A percentile compares a stretch with the other conserved stretches of the same genome.
Conservation (phyloP, 169 alveolate species). For the Ichthyophthirius multifiliis region DNA sequence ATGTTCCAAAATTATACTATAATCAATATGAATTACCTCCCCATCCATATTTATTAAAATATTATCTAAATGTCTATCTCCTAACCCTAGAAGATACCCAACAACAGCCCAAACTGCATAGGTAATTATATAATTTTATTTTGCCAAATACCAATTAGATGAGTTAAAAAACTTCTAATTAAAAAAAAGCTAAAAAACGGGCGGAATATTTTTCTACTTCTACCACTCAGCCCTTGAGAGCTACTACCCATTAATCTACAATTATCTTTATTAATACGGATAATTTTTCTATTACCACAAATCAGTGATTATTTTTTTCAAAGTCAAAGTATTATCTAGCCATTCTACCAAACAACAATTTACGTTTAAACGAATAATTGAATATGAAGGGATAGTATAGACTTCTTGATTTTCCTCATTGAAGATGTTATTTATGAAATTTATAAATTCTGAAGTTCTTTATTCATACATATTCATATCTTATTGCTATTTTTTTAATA, state of each 20-base stretch:
- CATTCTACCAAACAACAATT: constrained; percentile 68
- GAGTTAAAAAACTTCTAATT: constrained; percentile 56
- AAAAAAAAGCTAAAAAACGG: constrained; percentile 59
- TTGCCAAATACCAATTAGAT: constrained; percentile 65
- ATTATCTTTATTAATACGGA: constrained; percentile 26
- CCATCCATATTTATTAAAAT: constrained; percentile 61
- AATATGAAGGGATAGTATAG: constrained; percentile 54
- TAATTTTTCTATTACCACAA: constrained; percentile 45
- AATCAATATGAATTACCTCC: constrained; percentile 79
- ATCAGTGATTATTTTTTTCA: constrained; percentile 54
- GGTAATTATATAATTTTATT: constrained; percentile 62
- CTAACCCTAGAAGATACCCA: constrained; percentile 80
- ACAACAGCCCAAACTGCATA: constrained; percentile 80
- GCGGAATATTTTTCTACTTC: constrained; percentile 42
- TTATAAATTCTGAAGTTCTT: constrained; percentile 60
- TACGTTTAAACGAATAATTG: constrained; percentile 56
- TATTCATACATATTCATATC: constrained; percentile 71
- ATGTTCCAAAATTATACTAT: constrained; percentile 72
- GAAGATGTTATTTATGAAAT: constrained; percentile 62
- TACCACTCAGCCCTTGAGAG: constrained; percentile 51
- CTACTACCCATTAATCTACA: constrained; percentile 5
- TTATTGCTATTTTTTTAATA: constrained; percentile 47
- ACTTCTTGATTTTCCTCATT: constrained; percentile 54
- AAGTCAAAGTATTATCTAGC: constrained; percentile 62
- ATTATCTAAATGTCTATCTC: constrained; percentile 86